Conservation (phyloP, 208 protist genomes). For the Jaenimonas drosophilae region DNA sequence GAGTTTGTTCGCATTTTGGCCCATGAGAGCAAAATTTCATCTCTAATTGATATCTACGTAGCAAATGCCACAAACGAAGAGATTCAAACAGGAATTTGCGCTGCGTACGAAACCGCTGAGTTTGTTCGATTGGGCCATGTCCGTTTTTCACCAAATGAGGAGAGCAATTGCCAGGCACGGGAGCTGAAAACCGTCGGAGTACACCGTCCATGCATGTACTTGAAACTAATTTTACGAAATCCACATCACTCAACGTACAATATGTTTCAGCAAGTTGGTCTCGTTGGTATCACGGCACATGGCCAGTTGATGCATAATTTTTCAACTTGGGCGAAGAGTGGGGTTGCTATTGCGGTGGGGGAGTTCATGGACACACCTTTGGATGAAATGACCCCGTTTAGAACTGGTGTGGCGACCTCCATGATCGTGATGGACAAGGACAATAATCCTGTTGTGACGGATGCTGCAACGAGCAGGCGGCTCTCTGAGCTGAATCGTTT, state of each 20-base stretch:
- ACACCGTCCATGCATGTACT: slow-evolving; percentile 46
- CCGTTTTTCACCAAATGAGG: slow-evolving; percentile 49
- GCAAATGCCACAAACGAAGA: slow-evolving; percentile 39
- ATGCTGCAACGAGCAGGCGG: slow-evolving; percentile 15
- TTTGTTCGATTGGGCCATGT: slow-evolving; percentile 79
- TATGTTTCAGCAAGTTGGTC: slow-evolving; percentile 78
- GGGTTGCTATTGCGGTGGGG: slow-evolving; percentile 30
- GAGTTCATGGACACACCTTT: slow-evolving; percentile 41
- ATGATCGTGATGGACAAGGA: slow-evolving; percentile 4
- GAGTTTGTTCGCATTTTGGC: slow-evolving; percentile 63
- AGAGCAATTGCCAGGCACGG: slow-evolving; percentile 39
- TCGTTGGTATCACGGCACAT: slow-evolving; percentile 69
- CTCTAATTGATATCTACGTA: slow-evolving; percentile 73
- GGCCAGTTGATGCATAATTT: slow-evolving; percentile 38
- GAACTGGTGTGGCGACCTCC: slow-evolving; percentile 3
- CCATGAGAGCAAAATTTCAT: slow-evolving; percentile 81
- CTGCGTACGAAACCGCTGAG: slow-evolving; percentile 30
- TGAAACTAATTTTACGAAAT: slow-evolving; percentile 73
- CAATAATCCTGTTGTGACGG: slow-evolving; percentile 8
- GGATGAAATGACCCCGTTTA: slow-evolving; percentile 71
- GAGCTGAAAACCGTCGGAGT: slow-evolving; percentile 89
- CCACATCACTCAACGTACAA: slow-evolving; percentile 77
- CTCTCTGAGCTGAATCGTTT: slow-evolving; percentile 36
- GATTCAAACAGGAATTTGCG: slow-evolving; percentile 31
- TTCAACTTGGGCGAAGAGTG: slow-evolving; percentile 13